Conservation (phyloP, 2,329 filamentous ascomycete species). For the Cryphonectria naterciae region DNA sequence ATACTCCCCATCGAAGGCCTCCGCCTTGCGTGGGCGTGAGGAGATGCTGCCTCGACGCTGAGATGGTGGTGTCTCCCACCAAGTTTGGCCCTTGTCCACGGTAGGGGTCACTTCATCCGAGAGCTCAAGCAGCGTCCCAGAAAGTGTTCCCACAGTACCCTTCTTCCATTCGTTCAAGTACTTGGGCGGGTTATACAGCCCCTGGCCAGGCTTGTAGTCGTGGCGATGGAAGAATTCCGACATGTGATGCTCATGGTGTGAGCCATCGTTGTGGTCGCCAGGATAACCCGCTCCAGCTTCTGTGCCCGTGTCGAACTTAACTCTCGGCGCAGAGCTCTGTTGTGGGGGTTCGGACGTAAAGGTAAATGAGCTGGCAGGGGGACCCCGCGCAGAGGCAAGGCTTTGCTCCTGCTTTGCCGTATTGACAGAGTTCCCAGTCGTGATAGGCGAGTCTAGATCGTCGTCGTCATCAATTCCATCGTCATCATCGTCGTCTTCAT, state of each 20-base stretch:
- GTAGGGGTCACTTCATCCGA: constrained; percentile 43
- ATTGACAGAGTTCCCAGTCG: constrained; percentile 33
- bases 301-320: constrained; percentile 9
- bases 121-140: constrained; percentile 63
- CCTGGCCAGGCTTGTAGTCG: constrained; percentile 52
- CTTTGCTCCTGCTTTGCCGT: constrained; percentile 30
- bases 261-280: constrained; percentile 38
- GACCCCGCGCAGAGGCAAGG: constrained; percentile 24
- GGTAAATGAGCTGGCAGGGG: constrained; percentile 24
- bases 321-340: constrained; percentile 21
- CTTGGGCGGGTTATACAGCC: constrained; percentile 61
- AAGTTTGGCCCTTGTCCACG: constrained; percentile 58
- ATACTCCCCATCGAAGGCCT: constrained; percentile 69
- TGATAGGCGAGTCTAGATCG: constrained; percentile 27
- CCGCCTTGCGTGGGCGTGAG: constrained; percentile 57
- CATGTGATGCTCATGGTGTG: constrained; percentile 36
- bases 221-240: constrained; percentile 49
- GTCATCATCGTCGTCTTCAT: constrained; percentile 28
- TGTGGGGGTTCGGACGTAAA: constrained; percentile 15
- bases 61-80: constrained; percentile 72
- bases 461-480: constrained; percentile 10
- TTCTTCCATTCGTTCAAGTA: constrained; percentile 77
- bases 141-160: constrained; percentile 64
- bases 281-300: constrained; percentile 34
- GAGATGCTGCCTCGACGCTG: constrained; percentile 52